phyloP scores from a whole-genome alignment of 306 rosid genomes.

The Inga laurina region DNA sequence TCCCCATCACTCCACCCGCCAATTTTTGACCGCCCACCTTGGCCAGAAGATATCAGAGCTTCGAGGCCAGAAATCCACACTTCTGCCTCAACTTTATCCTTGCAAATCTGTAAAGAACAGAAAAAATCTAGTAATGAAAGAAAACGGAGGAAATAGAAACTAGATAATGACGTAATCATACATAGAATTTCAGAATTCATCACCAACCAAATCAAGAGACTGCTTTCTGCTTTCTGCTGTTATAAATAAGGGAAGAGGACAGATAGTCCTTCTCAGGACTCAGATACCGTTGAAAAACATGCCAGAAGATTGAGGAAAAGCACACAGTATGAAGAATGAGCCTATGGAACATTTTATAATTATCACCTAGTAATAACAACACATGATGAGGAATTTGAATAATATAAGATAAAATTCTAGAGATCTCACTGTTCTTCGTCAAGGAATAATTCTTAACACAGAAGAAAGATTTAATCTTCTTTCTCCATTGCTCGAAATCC shows the following conservation, averaged over 20 bases:
- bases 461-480: conserved; percentile 81
- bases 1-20: conserved; percentile 98
- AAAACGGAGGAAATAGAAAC: neutral
- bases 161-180: too few relatives aligned
- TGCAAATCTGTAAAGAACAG: conserved; percentile 71
- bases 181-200: too few relatives aligned
- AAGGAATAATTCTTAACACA: conserved; percentile 87
- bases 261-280: too few relatives aligned
- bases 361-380: conserved; percentile 20
- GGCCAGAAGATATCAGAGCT: conserved; percentile 78
- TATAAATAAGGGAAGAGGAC: too few relatives aligned
- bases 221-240: neutral
- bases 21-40: conserved; percentile 96
- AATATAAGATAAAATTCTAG: conserved; percentile 26
- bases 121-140: neutral
- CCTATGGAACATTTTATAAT: neutral
- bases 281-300: too few relatives aligned
- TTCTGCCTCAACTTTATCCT: conserved; percentile 95
- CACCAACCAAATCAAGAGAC: too few relatives aligned
- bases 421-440: conserved; percentile 93
- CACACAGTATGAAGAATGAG: too few relatives aligned
- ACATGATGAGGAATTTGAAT: conserved; percentile 17
- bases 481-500: conserved; percentile 68
- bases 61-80: conserved; percentile 95
- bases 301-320: too few relatives aligned